These are phyloP conservation scores for Trichophyton mentagrophytes DNA, from an alignment of 2,329 filamentous ascomycete species.

Conservation along the genomic window DNA sequence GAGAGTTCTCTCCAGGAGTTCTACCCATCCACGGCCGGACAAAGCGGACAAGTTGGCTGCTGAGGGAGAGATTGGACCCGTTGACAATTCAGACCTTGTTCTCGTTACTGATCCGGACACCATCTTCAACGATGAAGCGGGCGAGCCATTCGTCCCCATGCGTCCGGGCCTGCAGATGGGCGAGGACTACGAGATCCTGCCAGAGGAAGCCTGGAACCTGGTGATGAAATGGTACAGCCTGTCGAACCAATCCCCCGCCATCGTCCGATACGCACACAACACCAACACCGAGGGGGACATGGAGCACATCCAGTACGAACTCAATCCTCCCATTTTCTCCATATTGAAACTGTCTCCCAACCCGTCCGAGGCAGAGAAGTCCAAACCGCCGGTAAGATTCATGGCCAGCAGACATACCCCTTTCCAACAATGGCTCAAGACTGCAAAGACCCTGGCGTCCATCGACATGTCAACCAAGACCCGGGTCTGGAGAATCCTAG, in stretches of 20 bases:
- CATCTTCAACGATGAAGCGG: slow-evolving; percentile 34
- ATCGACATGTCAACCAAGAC: slow-evolving; percentile 62
- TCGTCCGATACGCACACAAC: slow-evolving; percentile 66
- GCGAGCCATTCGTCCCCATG: slow-evolving; percentile 54
- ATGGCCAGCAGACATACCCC: slow-evolving; percentile 58
- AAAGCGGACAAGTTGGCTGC: slow-evolving; percentile 46
- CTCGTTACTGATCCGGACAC: slow-evolving; percentile 39
- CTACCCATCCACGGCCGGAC: slow-evolving; percentile 43
- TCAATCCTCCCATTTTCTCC: slow-evolving; percentile 72
- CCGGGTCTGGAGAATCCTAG: slow-evolving; percentile 56
- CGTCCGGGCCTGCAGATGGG: slow-evolving; percentile 50
- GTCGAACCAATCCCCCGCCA: slow-evolving; percentile 54
- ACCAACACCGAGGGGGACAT: slow-evolving; percentile 46
- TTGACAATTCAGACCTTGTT: slow-evolving; percentile 79
- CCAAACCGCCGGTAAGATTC: slow-evolving; percentile 50
- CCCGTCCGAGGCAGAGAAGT: slow-evolving; percentile 46
- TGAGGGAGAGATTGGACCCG: slow-evolving; percentile 57
- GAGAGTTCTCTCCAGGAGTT: slow-evolving; percentile 54
- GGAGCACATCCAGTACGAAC: slow-evolving; percentile 68
- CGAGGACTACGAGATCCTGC: slow-evolving; percentile 66
- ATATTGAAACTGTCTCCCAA: slow-evolving; percentile 62
- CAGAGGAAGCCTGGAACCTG: slow-evolving; percentile 67
- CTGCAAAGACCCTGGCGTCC: slow-evolving; percentile 54
- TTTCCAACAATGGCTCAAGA: slow-evolving; percentile 62
- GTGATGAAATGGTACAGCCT: slow-evolving; percentile 74